Evolutionary conservation across 2,329 filamentous ascomycete genomes (phyloP).

Genomic region (Leptographium flavum): DNA sequence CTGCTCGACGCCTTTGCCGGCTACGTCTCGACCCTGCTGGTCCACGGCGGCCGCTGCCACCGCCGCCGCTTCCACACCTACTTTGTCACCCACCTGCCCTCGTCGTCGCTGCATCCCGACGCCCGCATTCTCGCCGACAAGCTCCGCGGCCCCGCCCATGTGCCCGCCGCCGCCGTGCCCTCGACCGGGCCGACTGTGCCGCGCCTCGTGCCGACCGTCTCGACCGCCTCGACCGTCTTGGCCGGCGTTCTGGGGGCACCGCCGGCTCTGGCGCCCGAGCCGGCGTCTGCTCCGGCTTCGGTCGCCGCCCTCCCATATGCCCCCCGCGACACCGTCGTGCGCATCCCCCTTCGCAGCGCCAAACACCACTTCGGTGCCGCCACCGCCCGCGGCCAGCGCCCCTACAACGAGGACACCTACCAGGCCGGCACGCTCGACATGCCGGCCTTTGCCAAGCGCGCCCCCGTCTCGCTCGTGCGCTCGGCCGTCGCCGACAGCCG

Average conservation of each 20-base stretch:
- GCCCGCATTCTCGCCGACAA: constrained; percentile 30
- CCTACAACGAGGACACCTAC: constrained; percentile 86
- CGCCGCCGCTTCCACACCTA: constrained; percentile 69
- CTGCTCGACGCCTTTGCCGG: constrained; percentile 12
- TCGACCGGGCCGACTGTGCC: constrained; percentile 8
- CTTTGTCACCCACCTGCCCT: constrained; percentile 91
- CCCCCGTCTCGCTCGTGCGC: constrained; percentile 47
- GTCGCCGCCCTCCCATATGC: constrained; percentile 42
- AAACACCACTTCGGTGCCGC: constrained; percentile 90
- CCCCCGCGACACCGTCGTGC: constrained; percentile 75
- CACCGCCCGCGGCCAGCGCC: constrained; percentile 64
- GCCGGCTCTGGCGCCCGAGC: no score
- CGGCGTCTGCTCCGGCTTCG: no score
- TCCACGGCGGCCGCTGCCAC: neutral
- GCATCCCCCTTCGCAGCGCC: constrained; percentile 82
- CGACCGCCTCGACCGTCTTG: neutral
- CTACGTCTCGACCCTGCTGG: constrained; percentile 9
- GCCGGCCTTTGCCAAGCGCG: constrained; percentile 78
- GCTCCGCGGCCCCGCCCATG: constrained; percentile 29
- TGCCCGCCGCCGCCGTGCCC: constrained; percentile 38
- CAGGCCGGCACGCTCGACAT: constrained; percentile 88
- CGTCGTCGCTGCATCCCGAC: constrained; percentile 84
- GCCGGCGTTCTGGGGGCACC: constrained; percentile 19
- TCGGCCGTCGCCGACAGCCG: constrained; percentile 32
- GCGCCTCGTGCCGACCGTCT: constrained; percentile 12